These are phyloP conservation scores for Chaetomium fimeti DNA, from an alignment of 495 filamentous ascomycete genomes.

Conservation along the genomic window DNA sequence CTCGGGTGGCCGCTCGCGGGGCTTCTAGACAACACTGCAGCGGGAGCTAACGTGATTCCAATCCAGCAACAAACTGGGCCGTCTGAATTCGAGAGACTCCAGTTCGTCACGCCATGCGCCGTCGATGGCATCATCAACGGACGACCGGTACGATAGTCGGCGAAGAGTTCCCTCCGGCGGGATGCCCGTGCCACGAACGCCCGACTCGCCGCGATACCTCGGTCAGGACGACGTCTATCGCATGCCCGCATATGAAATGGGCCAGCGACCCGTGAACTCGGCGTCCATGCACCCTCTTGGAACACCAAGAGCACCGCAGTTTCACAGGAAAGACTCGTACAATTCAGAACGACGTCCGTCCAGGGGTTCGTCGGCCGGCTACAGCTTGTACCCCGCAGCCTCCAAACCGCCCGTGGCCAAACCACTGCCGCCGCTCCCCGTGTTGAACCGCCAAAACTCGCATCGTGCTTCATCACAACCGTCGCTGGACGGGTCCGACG, in stretches of 20 bases:
- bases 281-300: constrained; percentile 13
- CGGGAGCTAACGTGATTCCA: neutral
- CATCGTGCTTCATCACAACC: constrained; percentile 25
- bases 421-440: constrained; percentile 31
- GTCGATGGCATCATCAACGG: constrained; percentile 14
- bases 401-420: constrained; percentile 25
- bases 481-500: constrained; percentile 26
- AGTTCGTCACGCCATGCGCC: constrained; percentile 11
- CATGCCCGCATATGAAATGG: constrained; percentile 17
- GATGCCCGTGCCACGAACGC: constrained; percentile 14
- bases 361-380: constrained; percentile 22
- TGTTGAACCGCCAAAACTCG: constrained; percentile 12
- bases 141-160: constrained; percentile 21
- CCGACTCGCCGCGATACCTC: constrained; percentile 16
- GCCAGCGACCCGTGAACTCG: neutral
- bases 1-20: neutral
- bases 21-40: neutral
- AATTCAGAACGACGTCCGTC: constrained; percentile 31
- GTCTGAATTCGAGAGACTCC: constrained; percentile 16
- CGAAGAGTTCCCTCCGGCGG: constrained; percentile 7
- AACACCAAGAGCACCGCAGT: constrained; percentile 1
- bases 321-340: constrained; percentile 27
- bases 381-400: constrained; percentile 32
- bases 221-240: constrained; percentile 19
- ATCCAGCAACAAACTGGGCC: constrained; percentile 21